phyloP scores from a whole-genome alignment of 176 grass and related monocot species.

The Aegilops sharonensis region DNA sequence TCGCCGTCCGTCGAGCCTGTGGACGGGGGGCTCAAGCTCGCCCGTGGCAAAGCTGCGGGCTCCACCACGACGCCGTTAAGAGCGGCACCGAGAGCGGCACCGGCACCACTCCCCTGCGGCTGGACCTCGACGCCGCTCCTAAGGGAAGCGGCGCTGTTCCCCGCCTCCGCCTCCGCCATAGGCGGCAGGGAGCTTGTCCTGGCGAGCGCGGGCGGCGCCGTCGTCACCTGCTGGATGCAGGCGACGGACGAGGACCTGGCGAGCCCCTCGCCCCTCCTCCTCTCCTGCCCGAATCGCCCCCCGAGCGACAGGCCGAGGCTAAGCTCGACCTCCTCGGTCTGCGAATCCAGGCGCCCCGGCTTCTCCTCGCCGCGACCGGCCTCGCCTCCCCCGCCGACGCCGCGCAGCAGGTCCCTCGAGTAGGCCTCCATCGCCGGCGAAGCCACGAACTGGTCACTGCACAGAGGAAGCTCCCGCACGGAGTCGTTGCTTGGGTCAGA shows the following conservation, averaged over 20 bases:
- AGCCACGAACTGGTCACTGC: neutral
- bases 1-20: slow-evolving; percentile 15
- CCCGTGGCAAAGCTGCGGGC: slow-evolving; percentile 15
- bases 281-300: slow-evolving; percentile 51
- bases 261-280: slow-evolving; percentile 30
- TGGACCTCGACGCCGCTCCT: neutral
- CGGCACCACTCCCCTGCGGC: neutral
- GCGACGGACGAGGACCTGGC: slow-evolving; percentile 54
- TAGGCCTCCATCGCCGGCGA: slow-evolving; percentile 33
- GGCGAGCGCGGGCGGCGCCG: slow-evolving; percentile 20
- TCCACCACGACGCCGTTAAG: neutral
- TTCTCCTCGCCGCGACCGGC: neutral
- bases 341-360: neutral
- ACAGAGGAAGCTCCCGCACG: neutral
- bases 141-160: neutral
- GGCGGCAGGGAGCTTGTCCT: slow-evolving; percentile 51
- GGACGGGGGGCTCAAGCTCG: slow-evolving; percentile 29
- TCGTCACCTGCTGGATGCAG: slow-evolving; percentile 3
- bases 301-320: slow-evolving; percentile 75
- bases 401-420: slow-evolving; percentile 38
- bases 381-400: slow-evolving; percentile 9
- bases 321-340: slow-evolving; percentile 55
- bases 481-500: neutral
- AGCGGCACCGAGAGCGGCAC: neutral
- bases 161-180: slow-evolving; percentile 1